phyloP scores from a whole-genome alignment of 495 filamentous ascomycete species.

The Ramalina peruviana region DNA sequence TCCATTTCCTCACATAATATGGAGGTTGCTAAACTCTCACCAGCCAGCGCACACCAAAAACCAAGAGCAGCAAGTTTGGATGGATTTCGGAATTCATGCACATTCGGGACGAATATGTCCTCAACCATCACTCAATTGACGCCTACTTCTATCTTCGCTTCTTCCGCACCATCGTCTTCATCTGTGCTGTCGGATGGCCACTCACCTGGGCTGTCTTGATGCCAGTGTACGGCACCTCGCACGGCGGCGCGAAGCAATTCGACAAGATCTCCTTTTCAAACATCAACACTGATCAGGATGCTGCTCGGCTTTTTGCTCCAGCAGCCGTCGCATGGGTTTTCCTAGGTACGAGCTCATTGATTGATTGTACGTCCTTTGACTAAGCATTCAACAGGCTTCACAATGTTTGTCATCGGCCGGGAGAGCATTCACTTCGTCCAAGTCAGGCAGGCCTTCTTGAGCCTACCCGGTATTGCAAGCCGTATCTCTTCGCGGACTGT shows the following conservation, averaged over 20 bases:
- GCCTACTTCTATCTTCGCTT: constrained; percentile 76
- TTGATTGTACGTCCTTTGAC: background rate
- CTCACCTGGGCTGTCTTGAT: constrained; percentile 81
- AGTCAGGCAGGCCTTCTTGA: constrained; percentile 79
- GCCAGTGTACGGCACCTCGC: constrained; percentile 66
- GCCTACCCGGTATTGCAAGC: constrained; percentile 70
- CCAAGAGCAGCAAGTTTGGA: constrained; percentile 52
- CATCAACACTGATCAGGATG: constrained; percentile 33
- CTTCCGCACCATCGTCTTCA: constrained; percentile 51
- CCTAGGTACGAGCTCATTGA: constrained; percentile 34
- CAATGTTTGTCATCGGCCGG: constrained; percentile 75
- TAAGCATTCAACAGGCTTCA: constrained; percentile 36
- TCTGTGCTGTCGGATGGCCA: constrained; percentile 63
- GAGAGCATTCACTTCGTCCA: constrained; percentile 91
- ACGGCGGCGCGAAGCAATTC: constrained; percentile 43
- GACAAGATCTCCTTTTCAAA: constrained; percentile 69
- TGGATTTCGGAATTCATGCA: constrained; percentile 65
- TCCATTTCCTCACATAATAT: background rate
- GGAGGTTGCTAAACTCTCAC: background rate
- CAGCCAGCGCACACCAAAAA: constrained; percentile 49
- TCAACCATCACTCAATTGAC: constrained; percentile 80
- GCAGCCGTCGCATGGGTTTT: constrained; percentile 58
- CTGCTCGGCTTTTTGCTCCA: constrained; percentile 60
- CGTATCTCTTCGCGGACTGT: constrained; percentile 88
- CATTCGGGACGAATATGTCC: constrained; percentile 65